Evolutionary conservation across 139 green algal genomes (phyloP), one percentile per base, ranked within the genome.

Genomic region (Gonium pectorale): DNA sequence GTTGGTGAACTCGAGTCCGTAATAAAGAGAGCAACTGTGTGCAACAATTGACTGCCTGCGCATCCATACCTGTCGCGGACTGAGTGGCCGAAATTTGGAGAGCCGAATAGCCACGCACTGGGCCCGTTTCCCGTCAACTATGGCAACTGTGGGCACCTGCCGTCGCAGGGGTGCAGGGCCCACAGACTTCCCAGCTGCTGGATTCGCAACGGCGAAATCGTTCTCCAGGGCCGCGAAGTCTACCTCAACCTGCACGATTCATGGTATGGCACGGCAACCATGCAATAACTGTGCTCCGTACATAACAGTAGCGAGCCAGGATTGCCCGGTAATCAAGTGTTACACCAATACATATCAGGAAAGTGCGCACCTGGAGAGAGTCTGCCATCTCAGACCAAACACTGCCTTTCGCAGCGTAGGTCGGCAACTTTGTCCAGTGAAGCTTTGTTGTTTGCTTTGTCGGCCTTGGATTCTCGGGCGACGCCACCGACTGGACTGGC

Each of bases 81-180:
- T 87, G 56, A 60, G 77, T 37, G n/a, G 86, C 63, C 5, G 79
- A 35, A 79, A 92, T 67, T 82, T 89, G 82, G 41, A 94, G 62
- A 93, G 41, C 8, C 90, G 51, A 35, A 88, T 85, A 24, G 81
- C 86, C 5, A 94, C 75, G 67, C 90, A 90, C 41, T 90, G 73
- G 27, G 71, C 67, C n/a, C 85, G 86, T 56, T 91, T 83, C 26
- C 62, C 31, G 31, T 88, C 69, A 40, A 90, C 81, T 43, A 89
- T 83, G 5, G 64, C 49, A 2, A 63, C 49, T 7, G 43, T 35
- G 13, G 64, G 46, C 1, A 38, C 40, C 37, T 62, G 43, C 31
- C 64, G 64, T 46, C 15, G 49, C 59, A 35, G 29, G 44, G 44
- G 73, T 27, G 17, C 19, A 6, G 11, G 13, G 27, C 49, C 52